These are phyloP conservation scores for Yamadazyma takamatsuzukensis DNA, from an alignment of 805 yeast species.

Conservation along the genomic window DNA sequence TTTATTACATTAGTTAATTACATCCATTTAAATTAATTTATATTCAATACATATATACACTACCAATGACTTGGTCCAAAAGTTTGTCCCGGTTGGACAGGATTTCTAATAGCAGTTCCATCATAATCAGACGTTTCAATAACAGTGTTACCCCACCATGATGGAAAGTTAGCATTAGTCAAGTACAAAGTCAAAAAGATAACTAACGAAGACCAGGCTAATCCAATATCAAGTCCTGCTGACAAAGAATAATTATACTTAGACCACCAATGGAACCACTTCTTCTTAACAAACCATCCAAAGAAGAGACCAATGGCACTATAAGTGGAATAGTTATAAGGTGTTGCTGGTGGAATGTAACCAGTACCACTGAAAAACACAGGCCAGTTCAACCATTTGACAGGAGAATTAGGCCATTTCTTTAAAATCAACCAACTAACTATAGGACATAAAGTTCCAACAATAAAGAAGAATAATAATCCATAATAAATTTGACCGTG, in stretches of 20 bases:
- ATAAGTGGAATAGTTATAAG: conserved; percentile 60
- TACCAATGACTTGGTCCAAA: conserved; percentile 51
- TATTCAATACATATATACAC: neutral
- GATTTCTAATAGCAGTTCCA: conserved; percentile 19
- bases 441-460: conserved; percentile 35
- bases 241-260: conserved; percentile 44
- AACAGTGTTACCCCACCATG: conserved; percentile 70
- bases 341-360: conserved; percentile 70
- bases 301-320: conserved; percentile 32
- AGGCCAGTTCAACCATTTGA: conserved; percentile 14
- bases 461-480: conserved; percentile 35
- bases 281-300: conserved; percentile 37
- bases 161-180: conserved; percentile 14
- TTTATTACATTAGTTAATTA: too few relatives aligned
- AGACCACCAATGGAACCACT: conserved; percentile 35
- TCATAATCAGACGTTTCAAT: conserved; percentile 35
- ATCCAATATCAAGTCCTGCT: conserved; percentile 44
- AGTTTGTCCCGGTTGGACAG: conserved; percentile 35
- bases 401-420: conserved; percentile 35
- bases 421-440: conserved; percentile 36
- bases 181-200: conserved; percentile 30
- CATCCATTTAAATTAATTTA: neutral
- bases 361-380: conserved; percentile 49
- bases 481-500: conserved; percentile 20
- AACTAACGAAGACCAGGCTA: conserved; percentile 37